Conservation (phyloP, 2,329 filamentous ascomycete genomes). For the Claviceps pazoutovae region DNA sequence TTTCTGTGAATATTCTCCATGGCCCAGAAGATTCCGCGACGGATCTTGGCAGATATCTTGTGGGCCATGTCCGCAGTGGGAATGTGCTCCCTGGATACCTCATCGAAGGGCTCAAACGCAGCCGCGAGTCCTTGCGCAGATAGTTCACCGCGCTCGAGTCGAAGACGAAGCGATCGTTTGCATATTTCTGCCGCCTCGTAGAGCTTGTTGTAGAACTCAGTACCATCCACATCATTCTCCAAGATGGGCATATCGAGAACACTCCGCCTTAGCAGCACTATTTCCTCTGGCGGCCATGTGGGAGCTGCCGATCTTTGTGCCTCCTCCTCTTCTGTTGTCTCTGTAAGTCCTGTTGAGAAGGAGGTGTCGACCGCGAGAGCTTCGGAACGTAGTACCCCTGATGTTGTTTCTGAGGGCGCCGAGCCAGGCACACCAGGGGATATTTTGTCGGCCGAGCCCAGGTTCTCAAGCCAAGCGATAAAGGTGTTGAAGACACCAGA, state of each 20-base stretch:
- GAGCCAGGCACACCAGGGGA: conserved; percentile 7
- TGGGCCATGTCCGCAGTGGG: conserved; percentile 6
- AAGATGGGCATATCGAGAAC: conserved; percentile 3
- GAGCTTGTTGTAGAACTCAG: conserved; percentile 5
- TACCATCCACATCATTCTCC: conserved; percentile 5
- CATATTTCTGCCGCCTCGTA: conserved; percentile 1
- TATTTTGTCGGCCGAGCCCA: conserved; percentile 8
- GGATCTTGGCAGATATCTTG: conserved; percentile 10
- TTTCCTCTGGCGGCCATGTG: conserved; percentile 6
- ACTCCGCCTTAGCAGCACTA: conserved; percentile 5
- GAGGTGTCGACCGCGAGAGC: conserved; percentile 1
- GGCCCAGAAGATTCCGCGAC: conserved; percentile 9
- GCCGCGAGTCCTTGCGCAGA: conserved; percentile 6
- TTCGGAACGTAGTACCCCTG: conserved; percentile 2
- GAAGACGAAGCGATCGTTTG: conserved; percentile 7
- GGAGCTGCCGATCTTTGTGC: background rate
- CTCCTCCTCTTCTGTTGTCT: background rate
- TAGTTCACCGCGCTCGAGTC: conserved; percentile 7
- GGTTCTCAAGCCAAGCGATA: conserved; percentile 16
- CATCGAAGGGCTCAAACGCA: conserved; percentile 11
- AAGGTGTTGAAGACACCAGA: conserved; percentile 14
- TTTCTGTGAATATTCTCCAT: conserved; percentile 6
- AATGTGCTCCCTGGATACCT: conserved; percentile 6
- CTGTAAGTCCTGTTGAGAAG: background rate
- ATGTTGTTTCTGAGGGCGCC: background rate